These are phyloP conservation scores for Abrus precatorius DNA, from an alignment of 306 rosid genomes.

Conservation along the genomic window DNA sequence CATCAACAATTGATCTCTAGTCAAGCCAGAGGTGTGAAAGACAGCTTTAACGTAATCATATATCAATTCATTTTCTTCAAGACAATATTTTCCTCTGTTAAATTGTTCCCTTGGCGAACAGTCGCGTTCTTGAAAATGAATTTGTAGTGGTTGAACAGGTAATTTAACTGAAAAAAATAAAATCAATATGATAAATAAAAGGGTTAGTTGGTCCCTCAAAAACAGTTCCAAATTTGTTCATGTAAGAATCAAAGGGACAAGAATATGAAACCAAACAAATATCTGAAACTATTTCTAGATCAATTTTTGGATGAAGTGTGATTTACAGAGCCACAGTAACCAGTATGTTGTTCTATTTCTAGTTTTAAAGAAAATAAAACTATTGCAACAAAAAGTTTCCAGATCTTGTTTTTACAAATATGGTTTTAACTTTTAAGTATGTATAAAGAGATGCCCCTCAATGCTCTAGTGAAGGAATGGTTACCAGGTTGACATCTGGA, in stretches of 20 bases:
- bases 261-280: slow-evolving; percentile 25
- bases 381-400: background rate
- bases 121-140: slow-evolving; percentile 75
- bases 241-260: slow-evolving; percentile 20
- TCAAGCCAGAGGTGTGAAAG: slow-evolving; percentile 68
- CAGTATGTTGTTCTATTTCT: background rate
- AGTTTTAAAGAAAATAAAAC: background rate
- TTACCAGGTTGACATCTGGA: slow-evolving; percentile 64
- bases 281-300: slow-evolving; percentile 12
- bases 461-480: slow-evolving; percentile 32
- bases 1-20: slow-evolving; percentile 64
- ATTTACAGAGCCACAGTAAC: slow-evolving; percentile 2
- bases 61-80: slow-evolving; percentile 67
- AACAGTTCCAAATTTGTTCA: slow-evolving; percentile 7
- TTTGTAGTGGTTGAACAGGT: slow-evolving; percentile 63
- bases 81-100: slow-evolving; percentile 49
- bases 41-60: slow-evolving; percentile 70
- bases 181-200: slow-evolving; percentile 31
- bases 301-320: background rate
- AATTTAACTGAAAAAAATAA: slow-evolving; percentile 60
- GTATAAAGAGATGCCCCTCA: slow-evolving; percentile 5
- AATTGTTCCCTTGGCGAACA: slow-evolving; percentile 57
- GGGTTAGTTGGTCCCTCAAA: slow-evolving; percentile 16
- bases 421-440: slow-evolving; percentile 12
- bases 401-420: background rate